Conservation (phyloP, 2,329 filamentous ascomycete genomes). For the Ophiocordyceps polyrhachis-furcata region DNA sequence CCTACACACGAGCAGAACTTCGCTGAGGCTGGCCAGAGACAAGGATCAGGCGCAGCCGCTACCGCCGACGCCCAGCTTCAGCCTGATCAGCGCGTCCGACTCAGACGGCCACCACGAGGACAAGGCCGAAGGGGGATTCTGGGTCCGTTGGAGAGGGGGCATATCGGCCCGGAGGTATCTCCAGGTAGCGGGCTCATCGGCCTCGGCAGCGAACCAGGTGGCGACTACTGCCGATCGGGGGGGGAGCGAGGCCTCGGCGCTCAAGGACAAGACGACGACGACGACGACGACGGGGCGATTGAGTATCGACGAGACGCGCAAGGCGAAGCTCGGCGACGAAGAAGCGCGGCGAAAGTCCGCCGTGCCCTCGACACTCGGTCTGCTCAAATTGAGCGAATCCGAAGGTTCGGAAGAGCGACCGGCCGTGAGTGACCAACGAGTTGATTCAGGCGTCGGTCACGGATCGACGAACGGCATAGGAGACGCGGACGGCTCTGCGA, state of each 20-base stretch:
- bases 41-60: conserved; percentile 11
- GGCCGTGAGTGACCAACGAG: background rate
- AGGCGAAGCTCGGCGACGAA: conserved; percentile 9
- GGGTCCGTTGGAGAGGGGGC: conserved; percentile 35
- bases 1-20: conserved; percentile 10
- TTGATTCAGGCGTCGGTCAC: background rate
- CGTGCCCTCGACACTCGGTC: conserved; percentile 8
- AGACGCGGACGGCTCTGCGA: background rate
- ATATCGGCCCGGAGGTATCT: conserved; percentile 17
- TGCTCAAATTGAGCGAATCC: conserved; percentile 6
- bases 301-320: conserved; percentile 12
- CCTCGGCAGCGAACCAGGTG: conserved; percentile 4
- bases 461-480: background rate
- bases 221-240: conserved; percentile 17
- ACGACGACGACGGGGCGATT: conserved; percentile 11
- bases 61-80: conserved; percentile 38
- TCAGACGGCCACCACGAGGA: conserved; percentile 18
- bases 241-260: conserved; percentile 8
- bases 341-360: conserved; percentile 12
- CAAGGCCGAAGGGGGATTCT: conserved; percentile 29
- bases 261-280: conserved; percentile 16
- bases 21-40: conserved; percentile 7
- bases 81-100: conserved; percentile 19
- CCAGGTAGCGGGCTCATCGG: conserved; percentile 5
- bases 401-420: conserved; percentile 3